Conservation (phyloP, 179 eudicot species). For the Pouteria campechiana region DNA sequence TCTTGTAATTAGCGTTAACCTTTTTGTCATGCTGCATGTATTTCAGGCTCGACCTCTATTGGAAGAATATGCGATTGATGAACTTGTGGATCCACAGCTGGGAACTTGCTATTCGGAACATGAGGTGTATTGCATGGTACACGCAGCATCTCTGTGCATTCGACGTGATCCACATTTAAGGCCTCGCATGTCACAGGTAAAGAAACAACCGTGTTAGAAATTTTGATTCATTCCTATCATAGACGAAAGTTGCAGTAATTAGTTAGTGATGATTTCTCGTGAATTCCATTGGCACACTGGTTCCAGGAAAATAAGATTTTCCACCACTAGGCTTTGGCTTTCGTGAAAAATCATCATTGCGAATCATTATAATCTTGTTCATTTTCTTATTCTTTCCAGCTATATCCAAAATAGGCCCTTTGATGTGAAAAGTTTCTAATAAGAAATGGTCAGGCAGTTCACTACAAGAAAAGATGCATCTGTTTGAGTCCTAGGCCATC, state of each 20-base stretch:
- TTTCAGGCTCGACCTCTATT: constrained; percentile 78
- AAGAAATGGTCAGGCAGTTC: too few species aligned
- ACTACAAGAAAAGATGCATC: too few species aligned
- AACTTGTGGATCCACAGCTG: constrained; percentile 70
- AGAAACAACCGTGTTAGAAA: neutral
- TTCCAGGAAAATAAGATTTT: neutral
- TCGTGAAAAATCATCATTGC: too few species aligned
- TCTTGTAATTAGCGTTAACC: neutral
- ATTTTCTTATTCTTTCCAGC: too few species aligned
- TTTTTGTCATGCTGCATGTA: neutral
- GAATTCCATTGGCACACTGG: too few species aligned
- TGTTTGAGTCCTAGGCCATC: too few species aligned
- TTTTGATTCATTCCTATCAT: too few species aligned
- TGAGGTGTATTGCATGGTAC: constrained; percentile 70
- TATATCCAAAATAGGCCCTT: too few species aligned
- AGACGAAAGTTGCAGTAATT: too few species aligned
- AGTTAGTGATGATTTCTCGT: too few species aligned
- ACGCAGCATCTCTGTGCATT: constrained; percentile 82
- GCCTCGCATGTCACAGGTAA: constrained; percentile 98
- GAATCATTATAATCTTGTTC: too few species aligned
- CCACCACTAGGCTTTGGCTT: neutral
- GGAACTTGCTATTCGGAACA: constrained; percentile 45
- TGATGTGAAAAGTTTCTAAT: too few species aligned
- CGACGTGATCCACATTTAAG: constrained; percentile 83
- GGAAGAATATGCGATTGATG: constrained; percentile 47